Conservation (phyloP, 2,329 filamentous ascomycete species). For the Botryosphaeria agaves region DNA sequence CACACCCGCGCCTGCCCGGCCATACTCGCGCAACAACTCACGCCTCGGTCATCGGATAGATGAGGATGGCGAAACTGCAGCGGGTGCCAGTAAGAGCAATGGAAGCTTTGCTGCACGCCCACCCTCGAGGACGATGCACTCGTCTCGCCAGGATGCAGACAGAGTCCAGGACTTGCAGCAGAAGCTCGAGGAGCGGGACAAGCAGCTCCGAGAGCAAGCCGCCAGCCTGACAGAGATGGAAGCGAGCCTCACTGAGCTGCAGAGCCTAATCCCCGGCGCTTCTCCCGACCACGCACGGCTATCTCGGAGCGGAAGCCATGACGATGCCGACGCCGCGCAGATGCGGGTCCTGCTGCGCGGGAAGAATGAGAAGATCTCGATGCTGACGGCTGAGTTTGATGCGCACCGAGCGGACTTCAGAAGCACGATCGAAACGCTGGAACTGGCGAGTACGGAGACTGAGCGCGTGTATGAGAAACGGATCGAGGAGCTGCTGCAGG, state of each 20-base stretch:
- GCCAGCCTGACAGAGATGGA: conserved; percentile 79
- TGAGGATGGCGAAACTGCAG: conserved; percentile 16
- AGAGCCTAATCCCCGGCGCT: conserved; percentile 48
- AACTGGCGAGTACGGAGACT: conserved; percentile 89
- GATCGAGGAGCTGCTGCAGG: conserved; percentile 69
- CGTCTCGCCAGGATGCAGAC: background rate
- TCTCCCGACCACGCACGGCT: conserved; percentile 32
- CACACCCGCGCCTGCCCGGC: conserved; percentile 21
- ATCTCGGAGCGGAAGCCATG: conserved; percentile 12
- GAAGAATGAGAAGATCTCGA: conserved; percentile 91
- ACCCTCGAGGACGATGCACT: no score
- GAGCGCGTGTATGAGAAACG: conserved; percentile 90
- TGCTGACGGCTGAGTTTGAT: conserved; percentile 89
- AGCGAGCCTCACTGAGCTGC: conserved; percentile 64
- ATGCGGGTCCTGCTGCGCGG: conserved; percentile 72
- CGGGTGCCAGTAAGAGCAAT: no score
- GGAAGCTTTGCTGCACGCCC: no score
- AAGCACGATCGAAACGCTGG: conserved; percentile 89
- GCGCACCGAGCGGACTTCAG: conserved; percentile 88
- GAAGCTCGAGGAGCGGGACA: conserved; percentile 69
- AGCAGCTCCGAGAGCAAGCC: conserved; percentile 77
- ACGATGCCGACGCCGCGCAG: conserved; percentile 58
- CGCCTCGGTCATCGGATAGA: conserved; percentile 23
- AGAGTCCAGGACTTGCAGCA: conserved; percentile 16
- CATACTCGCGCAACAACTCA: conserved; percentile 30